These are phyloP conservation scores for Gastrolobium villosum DNA, from an alignment of 306 rosid species.

Conservation along the genomic window DNA sequence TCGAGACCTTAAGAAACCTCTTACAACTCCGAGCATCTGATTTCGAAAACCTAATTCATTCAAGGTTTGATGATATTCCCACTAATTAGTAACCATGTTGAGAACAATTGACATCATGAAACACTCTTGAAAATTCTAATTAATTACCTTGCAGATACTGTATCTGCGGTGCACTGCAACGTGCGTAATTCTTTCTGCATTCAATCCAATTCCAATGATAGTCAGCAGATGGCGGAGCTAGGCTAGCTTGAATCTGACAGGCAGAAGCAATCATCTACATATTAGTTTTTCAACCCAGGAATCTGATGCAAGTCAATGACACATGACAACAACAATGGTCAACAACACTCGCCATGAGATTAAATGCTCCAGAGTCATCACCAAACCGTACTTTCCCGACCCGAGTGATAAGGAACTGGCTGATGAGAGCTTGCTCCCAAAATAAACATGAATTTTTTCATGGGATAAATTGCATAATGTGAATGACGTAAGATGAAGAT, in stretches of 20 bases:
- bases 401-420: not conserved
- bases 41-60: constrained; percentile 54
- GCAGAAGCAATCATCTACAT: constrained; percentile 10
- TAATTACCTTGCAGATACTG: constrained; percentile 58
- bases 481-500: not conserved
- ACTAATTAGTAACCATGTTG: constrained; percentile 21
- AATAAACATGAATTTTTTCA: constrained; percentile 18
- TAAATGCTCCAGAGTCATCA: constrained; percentile 2
- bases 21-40: constrained; percentile 54
- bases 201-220: constrained; percentile 59
- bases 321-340: not conserved
- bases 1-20: constrained; percentile 53
- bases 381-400: not conserved
- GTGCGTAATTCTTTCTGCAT: constrained; percentile 58
- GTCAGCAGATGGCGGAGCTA: constrained; percentile 66
- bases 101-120: constrained; percentile 17
- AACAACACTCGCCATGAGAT: constrained; percentile 3
- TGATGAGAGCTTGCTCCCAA: not conserved
- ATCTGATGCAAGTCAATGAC: not conserved
- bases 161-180: constrained; percentile 59
- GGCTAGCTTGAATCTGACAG: constrained; percentile 61
- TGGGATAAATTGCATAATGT: not conserved
- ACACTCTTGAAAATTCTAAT: constrained; percentile 17
- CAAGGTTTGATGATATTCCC: constrained; percentile 22
- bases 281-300: constrained; percentile 15